Percentiles rank a stretch among this genome's conserved stretches.
Conservation (phyloP, 2,329 filamentous ascomycete species). For the Neofusicoccum parvum region DNA sequence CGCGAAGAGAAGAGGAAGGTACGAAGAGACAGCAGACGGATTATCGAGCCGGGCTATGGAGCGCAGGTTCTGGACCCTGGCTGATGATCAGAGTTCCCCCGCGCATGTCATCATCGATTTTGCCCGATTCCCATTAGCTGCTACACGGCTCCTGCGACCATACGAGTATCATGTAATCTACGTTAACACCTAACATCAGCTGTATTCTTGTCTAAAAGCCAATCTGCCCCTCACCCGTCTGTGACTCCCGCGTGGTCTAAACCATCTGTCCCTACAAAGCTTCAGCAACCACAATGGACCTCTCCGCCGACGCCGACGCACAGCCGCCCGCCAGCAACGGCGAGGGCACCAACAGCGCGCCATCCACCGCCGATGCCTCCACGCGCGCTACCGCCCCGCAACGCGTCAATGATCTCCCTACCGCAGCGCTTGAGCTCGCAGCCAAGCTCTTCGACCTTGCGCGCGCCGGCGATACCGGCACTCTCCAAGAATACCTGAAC, state of each 20-base stretch:
- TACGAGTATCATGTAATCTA: background rate
- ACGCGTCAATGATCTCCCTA: constrained; percentile 50
- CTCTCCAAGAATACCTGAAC: constrained; percentile 65
- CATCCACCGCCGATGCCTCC: background rate
- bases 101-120: constrained; percentile 14
- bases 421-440: constrained; percentile 68
- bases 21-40: background rate
- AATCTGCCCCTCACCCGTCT: no score
- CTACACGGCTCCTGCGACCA: background rate
- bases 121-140: background rate
- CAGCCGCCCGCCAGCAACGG: background rate
- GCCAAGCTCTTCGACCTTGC: constrained; percentile 68
- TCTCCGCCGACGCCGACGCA: constrained; percentile 16
- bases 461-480: constrained; percentile 58
- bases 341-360: background rate
- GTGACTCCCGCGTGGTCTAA: no score
- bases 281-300: constrained; percentile 12
- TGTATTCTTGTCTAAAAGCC: no score
- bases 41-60: background rate
- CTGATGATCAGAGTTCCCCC: background rate
- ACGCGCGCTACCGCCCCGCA: background rate
- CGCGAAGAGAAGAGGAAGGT: background rate
- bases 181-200: no score
- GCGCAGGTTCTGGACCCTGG: constrained; percentile 1
- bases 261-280: background rate